Evolutionary conservation across 192 early-diverging fungal genomes (phyloP), one percentile per base, ranked within the genome.

Genomic region (Mortierella antarctica): DNA sequence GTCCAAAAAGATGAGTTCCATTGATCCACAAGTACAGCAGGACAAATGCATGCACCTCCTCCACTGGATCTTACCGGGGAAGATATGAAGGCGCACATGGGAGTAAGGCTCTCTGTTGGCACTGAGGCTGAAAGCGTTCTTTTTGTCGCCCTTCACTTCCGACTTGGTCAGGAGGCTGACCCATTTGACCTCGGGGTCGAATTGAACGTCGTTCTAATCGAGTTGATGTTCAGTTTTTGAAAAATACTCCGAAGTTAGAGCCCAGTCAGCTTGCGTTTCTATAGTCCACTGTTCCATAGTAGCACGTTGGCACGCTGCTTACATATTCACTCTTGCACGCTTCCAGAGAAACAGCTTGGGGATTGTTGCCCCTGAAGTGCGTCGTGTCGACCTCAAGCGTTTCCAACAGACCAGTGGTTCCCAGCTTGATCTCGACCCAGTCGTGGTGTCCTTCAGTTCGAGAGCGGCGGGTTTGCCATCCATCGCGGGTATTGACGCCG

Each of bases 361-460:
- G 96, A 84, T 86, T 96, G 85, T 97, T 97, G 53, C 97, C 96
- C 56, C 92, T 92, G 82, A 96, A 98, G 49, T 94, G 91, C 56
- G 88, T 87, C 5, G 95, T 96, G 74, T 97, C 96, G 44, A 97
- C 82, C 70, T 93, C 91, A 40, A 93, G 85, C 57, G 86, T 83
- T 47, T 91, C 74, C 15, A 97, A 72, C 60, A 85, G 88, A 11
- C 94, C 94, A 7, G 88, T 82, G 63, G 87, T 75, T 20, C 95
- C 95, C 44, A 97, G 86, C 70, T 90, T 86, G 51, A 97, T 86
- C 57, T 95, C 88, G 9, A 90, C 92, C 93, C 91, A 95, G 70
- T 98, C 93, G 54, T 75, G 83, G 73, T 95, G 91, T 63, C 88
- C 86, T 7, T 86, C 89, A n/a, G 88, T 92, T 62, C 96, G 91